phyloP scores from a whole-genome alignment of 2,329 filamentous ascomycete genomes.

The Fonsecaea monophora region DNA sequence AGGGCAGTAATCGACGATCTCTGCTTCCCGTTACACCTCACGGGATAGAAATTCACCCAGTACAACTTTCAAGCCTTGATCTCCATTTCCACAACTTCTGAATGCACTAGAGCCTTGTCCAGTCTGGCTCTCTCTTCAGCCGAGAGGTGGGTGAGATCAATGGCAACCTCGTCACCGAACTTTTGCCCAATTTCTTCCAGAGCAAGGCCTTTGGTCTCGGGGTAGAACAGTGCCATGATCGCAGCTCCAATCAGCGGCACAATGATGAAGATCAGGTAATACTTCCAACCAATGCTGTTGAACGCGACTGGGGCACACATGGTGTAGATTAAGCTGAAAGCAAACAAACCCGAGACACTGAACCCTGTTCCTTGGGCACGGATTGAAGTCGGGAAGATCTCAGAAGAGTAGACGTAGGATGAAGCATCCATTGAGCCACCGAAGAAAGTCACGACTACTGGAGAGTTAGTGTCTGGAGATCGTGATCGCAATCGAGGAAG shows the following conservation, averaged over 20 bases:
- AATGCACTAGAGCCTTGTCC: constrained; percentile 26
- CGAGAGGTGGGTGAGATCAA: constrained; percentile 49
- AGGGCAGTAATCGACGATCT: neutral
- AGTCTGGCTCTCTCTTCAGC: constrained; percentile 45
- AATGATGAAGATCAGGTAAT: constrained; percentile 46
- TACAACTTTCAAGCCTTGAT: constrained; percentile 5
- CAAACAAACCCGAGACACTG: constrained; percentile 42
- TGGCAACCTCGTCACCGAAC: constrained; percentile 44
- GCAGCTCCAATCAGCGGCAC: constrained; percentile 32
- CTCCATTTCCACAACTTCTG: constrained; percentile 27
- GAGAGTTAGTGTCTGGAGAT: neutral
- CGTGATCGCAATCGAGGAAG: neutral
- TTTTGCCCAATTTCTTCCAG: constrained; percentile 47
- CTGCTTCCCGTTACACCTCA: neutral
- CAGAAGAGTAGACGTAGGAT: constrained; percentile 41
- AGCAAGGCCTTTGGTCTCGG: constrained; percentile 46
- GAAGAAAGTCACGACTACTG: constrained; percentile 45
- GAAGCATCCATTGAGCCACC: constrained; percentile 32
- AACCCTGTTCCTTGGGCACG: constrained; percentile 42
- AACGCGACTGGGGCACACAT: constrained; percentile 43
- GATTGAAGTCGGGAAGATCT: constrained; percentile 55
- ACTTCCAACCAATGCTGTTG: constrained; percentile 45
- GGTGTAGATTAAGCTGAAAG: constrained; percentile 46
- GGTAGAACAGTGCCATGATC: constrained; percentile 45
- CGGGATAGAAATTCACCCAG: neutral